phyloP scores from a whole-genome alignment of 139 green algal species.

The Trebouxia sp. region DNA sequence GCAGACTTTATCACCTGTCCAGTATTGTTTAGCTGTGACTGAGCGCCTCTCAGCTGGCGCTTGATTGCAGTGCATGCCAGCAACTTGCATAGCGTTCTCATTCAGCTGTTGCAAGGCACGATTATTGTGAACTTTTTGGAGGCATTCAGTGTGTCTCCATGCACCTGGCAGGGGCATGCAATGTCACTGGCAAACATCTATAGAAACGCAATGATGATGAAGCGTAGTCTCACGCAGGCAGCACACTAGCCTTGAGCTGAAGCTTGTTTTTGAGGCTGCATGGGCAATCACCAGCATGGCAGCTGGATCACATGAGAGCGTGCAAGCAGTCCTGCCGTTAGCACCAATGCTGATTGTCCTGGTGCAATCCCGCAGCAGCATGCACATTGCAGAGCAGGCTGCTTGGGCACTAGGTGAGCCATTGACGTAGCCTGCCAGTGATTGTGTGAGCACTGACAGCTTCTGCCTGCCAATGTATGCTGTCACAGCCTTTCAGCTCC shows the following conservation, averaged over 20 bases:
- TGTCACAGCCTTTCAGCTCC: too few species aligned
- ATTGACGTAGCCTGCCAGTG: too few species aligned
- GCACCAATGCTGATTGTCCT: conserved; percentile 51
- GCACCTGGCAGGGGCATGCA: neutral
- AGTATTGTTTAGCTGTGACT: too few species aligned
- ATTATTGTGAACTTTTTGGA: too few species aligned
- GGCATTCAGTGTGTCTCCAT: neutral
- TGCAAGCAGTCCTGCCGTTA: conserved; percentile 43
- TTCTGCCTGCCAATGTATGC: too few species aligned
- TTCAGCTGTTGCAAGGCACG: too few species aligned
- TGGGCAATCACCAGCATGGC: conserved; percentile 56
- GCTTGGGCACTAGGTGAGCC: conserved; percentile 50
- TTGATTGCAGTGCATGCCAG: too few species aligned
- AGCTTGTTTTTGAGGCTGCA: conserved; percentile 41
- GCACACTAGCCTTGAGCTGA: neutral
- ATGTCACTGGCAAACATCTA: too few species aligned
- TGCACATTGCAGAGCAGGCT: conserved; percentile 54
- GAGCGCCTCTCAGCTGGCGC: too few species aligned
- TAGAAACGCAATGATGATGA: neutral
- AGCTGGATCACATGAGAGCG: conserved; percentile 38
- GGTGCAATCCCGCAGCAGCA: conserved; percentile 39
- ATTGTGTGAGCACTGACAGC: too few species aligned
- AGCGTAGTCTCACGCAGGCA: neutral
- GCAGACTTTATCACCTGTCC: too few species aligned
- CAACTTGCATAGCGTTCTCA: too few species aligned